Conservation (phyloP, 208 protist genomes). For the Wallacemonas sp. region DNA sequence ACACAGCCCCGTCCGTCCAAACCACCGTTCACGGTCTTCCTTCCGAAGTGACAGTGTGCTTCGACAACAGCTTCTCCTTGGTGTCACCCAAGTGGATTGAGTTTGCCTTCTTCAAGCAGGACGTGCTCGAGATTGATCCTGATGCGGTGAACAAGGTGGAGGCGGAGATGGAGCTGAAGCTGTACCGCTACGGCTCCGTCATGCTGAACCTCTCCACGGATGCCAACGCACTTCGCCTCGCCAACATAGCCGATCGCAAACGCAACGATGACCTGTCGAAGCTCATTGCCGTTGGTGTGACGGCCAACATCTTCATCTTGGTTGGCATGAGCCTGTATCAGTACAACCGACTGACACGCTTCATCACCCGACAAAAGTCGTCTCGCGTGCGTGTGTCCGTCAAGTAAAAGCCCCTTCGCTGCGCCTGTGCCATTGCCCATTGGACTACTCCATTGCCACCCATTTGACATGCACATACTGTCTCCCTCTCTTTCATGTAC, state of each 20-base stretch:
- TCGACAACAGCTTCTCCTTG: constrained; percentile 67
- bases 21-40: constrained; percentile 65
- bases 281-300: constrained; percentile 41
- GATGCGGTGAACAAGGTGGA: constrained; percentile 43
- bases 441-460: too few relatives aligned
- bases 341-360: constrained; percentile 52
- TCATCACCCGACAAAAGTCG: constrained; percentile 28
- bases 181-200: constrained; percentile 53
- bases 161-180: constrained; percentile 45
- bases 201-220: constrained; percentile 50
- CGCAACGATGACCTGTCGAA: constrained; percentile 38
- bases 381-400: background rate
- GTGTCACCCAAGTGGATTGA: constrained; percentile 67
- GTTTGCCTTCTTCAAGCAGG: constrained; percentile 58
- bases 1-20: constrained; percentile 48
- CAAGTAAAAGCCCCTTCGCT: constrained; percentile 11
- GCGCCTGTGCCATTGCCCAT: background rate
- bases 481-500: too few relatives aligned
- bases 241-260: constrained; percentile 49
- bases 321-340: constrained; percentile 57
- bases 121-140: constrained; percentile 50
- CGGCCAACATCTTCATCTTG: constrained; percentile 56
- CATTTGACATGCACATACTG: too few relatives aligned
- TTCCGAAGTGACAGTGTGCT: constrained; percentile 61
- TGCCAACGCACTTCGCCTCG: constrained; percentile 39